phyloP scores from a whole-genome alignment of 768 basidiomycete species.

The Hygrophorus russula region DNA sequence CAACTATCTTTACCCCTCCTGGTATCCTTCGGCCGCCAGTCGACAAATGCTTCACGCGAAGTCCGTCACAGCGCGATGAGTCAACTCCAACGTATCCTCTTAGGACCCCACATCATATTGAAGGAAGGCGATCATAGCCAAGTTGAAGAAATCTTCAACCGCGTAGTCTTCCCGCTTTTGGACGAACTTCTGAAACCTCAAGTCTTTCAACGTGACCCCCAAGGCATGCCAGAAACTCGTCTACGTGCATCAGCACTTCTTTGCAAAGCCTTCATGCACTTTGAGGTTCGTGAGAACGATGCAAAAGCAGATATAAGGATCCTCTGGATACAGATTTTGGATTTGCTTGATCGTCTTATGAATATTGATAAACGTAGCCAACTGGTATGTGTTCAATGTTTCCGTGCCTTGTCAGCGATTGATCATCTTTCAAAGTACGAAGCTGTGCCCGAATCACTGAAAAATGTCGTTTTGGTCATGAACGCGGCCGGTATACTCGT shows the following conservation, averaged over 20 bases:
- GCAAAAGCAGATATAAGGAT: conserved; percentile 52
- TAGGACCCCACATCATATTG: conserved; percentile 61
- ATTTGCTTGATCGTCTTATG: conserved; percentile 84
- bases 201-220: conserved; percentile 64
- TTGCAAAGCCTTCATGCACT: conserved; percentile 94
- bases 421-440: conserved; percentile 51
- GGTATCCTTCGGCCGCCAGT: conserved; percentile 65
- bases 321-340: conserved; percentile 84
- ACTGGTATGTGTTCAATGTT: conserved; percentile 43
- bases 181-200: conserved; percentile 87
- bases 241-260: conserved; percentile 80
- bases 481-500: conserved; percentile 78
- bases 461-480: conserved; percentile 95
- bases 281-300: conserved; percentile 63
- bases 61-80: conserved; percentile 73
- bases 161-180: conserved; percentile 81
- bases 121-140: conserved; percentile 47
- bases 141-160: conserved; percentile 79
- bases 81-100: conserved; percentile 74
- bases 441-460: conserved; percentile 91
- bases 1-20: conserved; percentile 67
- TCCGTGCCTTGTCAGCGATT: conserved; percentile 1
- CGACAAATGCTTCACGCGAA: conserved; percentile 73
- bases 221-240: conserved; percentile 86
- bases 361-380: conserved; percentile 76